These are phyloP conservation scores for Saccharomycopsis amapae DNA, from an alignment of 805 yeast species.

Conservation along the genomic window DNA sequence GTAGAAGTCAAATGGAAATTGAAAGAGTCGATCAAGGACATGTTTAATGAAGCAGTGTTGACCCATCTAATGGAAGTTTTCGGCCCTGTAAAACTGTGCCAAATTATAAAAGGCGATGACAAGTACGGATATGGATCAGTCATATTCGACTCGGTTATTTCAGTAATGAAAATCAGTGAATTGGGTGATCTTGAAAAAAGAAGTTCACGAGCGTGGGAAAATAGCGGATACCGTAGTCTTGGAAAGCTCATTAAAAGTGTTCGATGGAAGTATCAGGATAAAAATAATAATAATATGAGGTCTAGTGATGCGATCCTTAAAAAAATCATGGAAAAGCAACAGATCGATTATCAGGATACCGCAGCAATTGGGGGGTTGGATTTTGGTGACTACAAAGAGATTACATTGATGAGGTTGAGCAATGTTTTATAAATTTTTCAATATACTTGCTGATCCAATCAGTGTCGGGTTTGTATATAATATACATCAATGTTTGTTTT, in stretches of 20 bases:
- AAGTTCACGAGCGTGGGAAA: neutral
- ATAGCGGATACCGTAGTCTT: neutral
- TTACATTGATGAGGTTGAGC: neutral
- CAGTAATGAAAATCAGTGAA: neutral
- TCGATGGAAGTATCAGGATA: too few species aligned
- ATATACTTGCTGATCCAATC: too few species aligned
- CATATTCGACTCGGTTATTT: neutral
- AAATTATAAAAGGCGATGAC: neutral
- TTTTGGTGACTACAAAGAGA: neutral
- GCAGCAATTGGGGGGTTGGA: neutral
- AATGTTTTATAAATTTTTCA: too few species aligned
- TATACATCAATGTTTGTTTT: too few species aligned
- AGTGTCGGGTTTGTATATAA: too few species aligned
- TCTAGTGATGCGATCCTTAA: too few species aligned
- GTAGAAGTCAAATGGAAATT: conserved; percentile 4
- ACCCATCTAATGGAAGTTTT: conserved; percentile 5
- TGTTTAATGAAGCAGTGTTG: conserved; percentile 4
- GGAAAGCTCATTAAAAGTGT: neutral
- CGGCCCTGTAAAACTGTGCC: conserved; percentile 5
- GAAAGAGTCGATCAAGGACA: neutral
- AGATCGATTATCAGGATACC: too few species aligned
- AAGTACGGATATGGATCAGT: neutral
- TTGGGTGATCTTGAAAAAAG: neutral
- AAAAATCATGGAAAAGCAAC: too few species aligned
- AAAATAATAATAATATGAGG: too few species aligned